A percentile compares a stretch with the other conserved stretches of the same genome.
Evolutionary conservation across 2,329 filamentous ascomycete genomes (phyloP).

Genomic region (Trichoderma oligosporum): DNA sequence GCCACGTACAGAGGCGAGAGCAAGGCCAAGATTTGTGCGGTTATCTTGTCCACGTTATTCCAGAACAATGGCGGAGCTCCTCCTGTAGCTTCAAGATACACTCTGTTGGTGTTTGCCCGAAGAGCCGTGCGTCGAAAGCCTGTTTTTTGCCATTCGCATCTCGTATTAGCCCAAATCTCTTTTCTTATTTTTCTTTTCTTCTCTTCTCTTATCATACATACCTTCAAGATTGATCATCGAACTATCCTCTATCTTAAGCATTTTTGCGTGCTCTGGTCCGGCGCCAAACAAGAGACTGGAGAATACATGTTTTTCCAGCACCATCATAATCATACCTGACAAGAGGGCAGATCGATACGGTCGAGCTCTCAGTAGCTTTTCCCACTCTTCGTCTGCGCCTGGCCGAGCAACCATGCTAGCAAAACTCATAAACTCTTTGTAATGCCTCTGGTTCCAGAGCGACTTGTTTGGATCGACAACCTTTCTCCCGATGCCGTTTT

Average conservation of each 20-base stretch:
- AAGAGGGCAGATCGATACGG: slow-evolving; percentile 28
- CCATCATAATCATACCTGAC: slow-evolving; percentile 30
- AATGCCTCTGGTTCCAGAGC: slow-evolving; percentile 27
- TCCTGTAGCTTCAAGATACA: slow-evolving; percentile 24
- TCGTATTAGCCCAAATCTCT: background rate
- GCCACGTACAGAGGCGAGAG: slow-evolving; percentile 28
- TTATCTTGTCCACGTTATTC: slow-evolving; percentile 30
- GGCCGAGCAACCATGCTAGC: slow-evolving; percentile 30
- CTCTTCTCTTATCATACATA: too few relatives aligned
- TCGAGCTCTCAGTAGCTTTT: slow-evolving; percentile 26
- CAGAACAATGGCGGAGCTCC: slow-evolving; percentile 30
- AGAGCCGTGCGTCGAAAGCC: slow-evolving; percentile 31
- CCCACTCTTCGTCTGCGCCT: slow-evolving; percentile 29
- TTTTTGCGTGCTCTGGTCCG: slow-evolving; percentile 23
- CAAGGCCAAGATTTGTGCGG: slow-evolving; percentile 24
- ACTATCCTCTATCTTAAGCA: slow-evolving; percentile 26
- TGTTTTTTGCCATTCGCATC: too few relatives aligned
- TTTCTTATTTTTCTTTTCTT: too few relatives aligned
- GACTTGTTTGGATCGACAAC: slow-evolving; percentile 9
- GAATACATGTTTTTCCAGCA: slow-evolving; percentile 29
- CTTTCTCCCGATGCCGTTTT: slow-evolving; percentile 21
- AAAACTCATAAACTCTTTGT: slow-evolving; percentile 27
- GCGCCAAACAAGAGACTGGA: slow-evolving; percentile 33
- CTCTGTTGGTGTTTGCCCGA: slow-evolving; percentile 26
- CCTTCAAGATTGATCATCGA: slow-evolving; percentile 29